Base-by-base conservation (phyloP, 208 protist genomes). In the Phytomonas sp. region DNA sequence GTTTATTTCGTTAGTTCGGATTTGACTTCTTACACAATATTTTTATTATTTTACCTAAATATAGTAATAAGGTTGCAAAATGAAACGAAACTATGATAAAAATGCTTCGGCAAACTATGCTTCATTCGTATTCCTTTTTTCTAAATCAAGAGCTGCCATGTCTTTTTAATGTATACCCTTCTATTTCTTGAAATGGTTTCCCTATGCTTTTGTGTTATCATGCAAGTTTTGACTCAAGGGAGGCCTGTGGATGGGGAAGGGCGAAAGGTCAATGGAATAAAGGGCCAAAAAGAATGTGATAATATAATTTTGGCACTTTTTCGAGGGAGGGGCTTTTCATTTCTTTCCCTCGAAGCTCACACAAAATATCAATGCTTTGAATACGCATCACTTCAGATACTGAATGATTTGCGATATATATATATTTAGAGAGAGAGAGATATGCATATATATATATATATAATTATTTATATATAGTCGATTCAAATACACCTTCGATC, bases 31-130 rank as follows among this genome's bases (percentile, higher is more conserved):
- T 43, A 23, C n/a, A 26, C 32, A 28, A 23, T 66, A 61, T 11
- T 26, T 43, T 68, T 29, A 68, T 72, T 65, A 26, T 56, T 67
- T 37, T 60, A 64, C 34, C n/a, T 62, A 62, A 28, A 68, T 62
- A 61, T 68, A 31, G 33, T 46, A n/a, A 62, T 6, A 68, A 31
- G 37, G 4, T 65, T 65, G 33, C 0, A 34, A 68, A 68, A 43
- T 62, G 43, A 56, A 61, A 34, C 15, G 23, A 36, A 68, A n/a
- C 64, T 59, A 30, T 68, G 8, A 0, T 62, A 36, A 53, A 56
- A 56, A 8, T 62, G 34, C 20, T 31, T 68, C 51, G 20, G 37
- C 32, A 34, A 31, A 34, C 65, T 62, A 33, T 62, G 65, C n/a
- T 68, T 60, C 51, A 46, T 60, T 60, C 17, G 0, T n/a, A 34